phyloP scores from a whole-genome alignment of 148 eudicot genomes.

The Rhododendron kiyosumense region DNA sequence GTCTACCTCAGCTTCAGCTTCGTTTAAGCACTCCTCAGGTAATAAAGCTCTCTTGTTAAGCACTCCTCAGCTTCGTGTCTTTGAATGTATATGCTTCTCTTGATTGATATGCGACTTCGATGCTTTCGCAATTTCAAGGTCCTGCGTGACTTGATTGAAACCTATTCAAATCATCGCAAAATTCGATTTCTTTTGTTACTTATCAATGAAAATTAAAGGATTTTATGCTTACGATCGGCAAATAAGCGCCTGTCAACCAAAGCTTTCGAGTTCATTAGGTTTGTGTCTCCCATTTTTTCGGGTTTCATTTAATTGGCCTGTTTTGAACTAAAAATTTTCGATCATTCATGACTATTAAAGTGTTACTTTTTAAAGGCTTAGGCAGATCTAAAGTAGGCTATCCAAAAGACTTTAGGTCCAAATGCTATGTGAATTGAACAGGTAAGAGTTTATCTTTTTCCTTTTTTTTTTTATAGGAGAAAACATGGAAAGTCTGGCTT shows the following conservation, averaged over 20 bases:
- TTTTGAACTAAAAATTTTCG: background rate
- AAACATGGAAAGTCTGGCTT: background rate
- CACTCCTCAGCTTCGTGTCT: background rate
- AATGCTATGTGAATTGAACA: background rate
- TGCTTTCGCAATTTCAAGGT: background rate
- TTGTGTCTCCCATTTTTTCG: background rate
- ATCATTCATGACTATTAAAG: background rate
- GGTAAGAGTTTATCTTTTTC: background rate
- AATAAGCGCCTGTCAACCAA: background rate
- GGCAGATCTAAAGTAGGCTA: background rate
- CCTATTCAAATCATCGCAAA: background rate
- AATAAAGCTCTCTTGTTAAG: constrained; percentile 15
- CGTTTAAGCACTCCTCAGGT: constrained; percentile 32
- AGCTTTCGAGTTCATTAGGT: background rate
- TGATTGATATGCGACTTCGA: background rate
- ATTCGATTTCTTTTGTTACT: background rate
- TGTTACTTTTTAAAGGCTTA: background rate
- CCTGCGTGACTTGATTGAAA: background rate
- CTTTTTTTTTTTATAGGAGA: background rate
- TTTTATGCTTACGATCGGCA: background rate
- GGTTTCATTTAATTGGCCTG: background rate
- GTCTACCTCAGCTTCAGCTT: constrained; percentile 16
- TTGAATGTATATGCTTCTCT: background rate
- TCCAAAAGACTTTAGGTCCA: background rate
- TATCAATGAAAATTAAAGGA: background rate